These are phyloP conservation scores for Ilyonectria robusta DNA, from an alignment of 2,329 filamentous ascomycete species.

Conservation along the genomic window DNA sequence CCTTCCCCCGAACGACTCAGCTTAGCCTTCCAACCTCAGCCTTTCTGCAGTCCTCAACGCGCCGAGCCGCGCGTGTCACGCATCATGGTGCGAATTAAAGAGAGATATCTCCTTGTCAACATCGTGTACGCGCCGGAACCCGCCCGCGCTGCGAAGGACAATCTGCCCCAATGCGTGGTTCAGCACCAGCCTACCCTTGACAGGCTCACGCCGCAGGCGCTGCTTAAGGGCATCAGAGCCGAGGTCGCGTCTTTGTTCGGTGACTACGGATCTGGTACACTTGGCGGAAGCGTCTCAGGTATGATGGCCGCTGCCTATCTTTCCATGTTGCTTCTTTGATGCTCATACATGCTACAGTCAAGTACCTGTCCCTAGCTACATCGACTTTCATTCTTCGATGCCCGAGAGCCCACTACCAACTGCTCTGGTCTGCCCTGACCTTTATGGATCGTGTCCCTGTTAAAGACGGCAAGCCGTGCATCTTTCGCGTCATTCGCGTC, in stretches of 20 bases:
- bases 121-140: slow-evolving; percentile 84
- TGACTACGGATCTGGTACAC: slow-evolving; percentile 86
- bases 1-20: background rate
- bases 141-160: slow-evolving; percentile 50
- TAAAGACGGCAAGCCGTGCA: slow-evolving; percentile 74
- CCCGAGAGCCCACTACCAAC: slow-evolving; percentile 83
- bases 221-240: slow-evolving; percentile 79
- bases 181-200: slow-evolving; percentile 86
- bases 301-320: slow-evolving; percentile 38
- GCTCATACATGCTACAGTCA: slow-evolving; percentile 71
- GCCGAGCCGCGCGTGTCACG: background rate
- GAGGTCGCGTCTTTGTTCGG: slow-evolving; percentile 84
- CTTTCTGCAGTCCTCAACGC: slow-evolving; percentile 3
- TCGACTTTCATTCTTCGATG: slow-evolving; percentile 93
- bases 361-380: slow-evolving; percentile 93
- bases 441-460: slow-evolving; percentile 80
- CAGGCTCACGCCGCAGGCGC: slow-evolving; percentile 74
- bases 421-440: slow-evolving; percentile 91
- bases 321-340: background rate
- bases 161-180: slow-evolving; percentile 73
- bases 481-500: slow-evolving; percentile 87
- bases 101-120: slow-evolving; percentile 95
- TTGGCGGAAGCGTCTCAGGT: slow-evolving; percentile 80
- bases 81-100: slow-evolving; percentile 93
- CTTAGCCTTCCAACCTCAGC: slow-evolving; percentile 1